Evolutionary conservation across 257 asterid species (phyloP).

Genomic region (Parsonsia alboflavescens): DNA sequence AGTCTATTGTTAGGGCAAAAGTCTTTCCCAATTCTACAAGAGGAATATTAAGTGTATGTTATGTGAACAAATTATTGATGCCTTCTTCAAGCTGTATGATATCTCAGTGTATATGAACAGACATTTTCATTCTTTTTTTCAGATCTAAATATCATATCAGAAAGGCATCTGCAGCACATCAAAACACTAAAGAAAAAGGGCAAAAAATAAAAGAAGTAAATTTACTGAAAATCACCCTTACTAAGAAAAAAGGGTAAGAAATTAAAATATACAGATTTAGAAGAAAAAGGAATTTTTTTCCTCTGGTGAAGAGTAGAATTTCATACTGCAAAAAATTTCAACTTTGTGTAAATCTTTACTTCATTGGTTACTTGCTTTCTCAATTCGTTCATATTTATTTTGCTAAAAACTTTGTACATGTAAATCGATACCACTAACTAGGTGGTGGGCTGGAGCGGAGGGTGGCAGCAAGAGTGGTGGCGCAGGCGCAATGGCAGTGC

Average conservation of each 20-base stretch:
- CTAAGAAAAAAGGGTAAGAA: neutral
- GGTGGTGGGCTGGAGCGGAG: no score
- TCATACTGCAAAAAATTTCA: neutral
- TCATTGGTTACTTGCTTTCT: conserved; percentile 5
- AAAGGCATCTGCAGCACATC: neutral
- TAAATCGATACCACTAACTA: neutral
- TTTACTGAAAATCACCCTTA: no score
- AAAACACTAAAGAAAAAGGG: neutral
- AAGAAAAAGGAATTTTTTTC: neutral
- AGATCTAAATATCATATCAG: neutral
- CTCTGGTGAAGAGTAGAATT: neutral
- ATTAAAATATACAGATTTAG: neutral
- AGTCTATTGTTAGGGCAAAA: neutral
- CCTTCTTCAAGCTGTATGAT: neutral
- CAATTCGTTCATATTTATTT: conserved; percentile 15
- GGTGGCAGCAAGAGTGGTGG: no score
- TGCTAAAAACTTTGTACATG: conserved; percentile 11
- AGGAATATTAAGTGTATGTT: neutral
- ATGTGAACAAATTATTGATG: neutral
- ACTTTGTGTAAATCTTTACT: conserved; percentile 17
- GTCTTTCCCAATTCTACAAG: neutral
- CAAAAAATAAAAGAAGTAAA: neutral
- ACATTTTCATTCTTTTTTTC: neutral
- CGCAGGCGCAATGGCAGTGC: no score
- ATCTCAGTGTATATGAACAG: neutral